A percentile compares a stretch with the other conserved stretches of the same genome.
Evolutionary conservation across 2,329 filamentous ascomycete genomes (phyloP).

Genomic region (Pyricularia sp.): DNA sequence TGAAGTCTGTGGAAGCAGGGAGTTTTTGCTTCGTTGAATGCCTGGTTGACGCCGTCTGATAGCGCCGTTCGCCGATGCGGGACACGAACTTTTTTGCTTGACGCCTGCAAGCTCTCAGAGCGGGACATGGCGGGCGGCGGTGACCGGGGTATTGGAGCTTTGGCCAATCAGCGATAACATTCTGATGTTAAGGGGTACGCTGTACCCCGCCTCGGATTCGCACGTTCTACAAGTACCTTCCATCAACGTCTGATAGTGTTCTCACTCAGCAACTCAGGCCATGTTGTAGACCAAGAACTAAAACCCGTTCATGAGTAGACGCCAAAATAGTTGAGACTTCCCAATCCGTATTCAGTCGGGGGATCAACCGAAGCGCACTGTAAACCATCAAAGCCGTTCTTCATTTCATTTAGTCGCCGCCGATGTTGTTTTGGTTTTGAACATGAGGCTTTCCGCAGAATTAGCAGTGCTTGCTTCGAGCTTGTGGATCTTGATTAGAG

Average conservation of each 20-base stretch:
- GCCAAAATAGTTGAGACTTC: not conserved
- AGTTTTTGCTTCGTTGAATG: not conserved
- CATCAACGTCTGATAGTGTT: not conserved
- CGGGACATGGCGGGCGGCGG: not conserved
- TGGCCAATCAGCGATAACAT: not conserved
- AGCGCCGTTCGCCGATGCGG: slow-evolving; percentile 2
- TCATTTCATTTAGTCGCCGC: not conserved
- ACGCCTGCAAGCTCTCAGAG: slow-evolving; percentile 10
- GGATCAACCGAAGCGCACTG: not conserved
- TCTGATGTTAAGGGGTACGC: not conserved
- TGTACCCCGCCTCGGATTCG: not conserved
- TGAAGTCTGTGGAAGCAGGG: slow-evolving; percentile 5
- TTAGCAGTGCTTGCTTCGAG: not conserved
- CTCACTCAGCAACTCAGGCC: not conserved
- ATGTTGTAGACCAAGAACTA: not conserved
- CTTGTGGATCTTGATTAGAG: not conserved
- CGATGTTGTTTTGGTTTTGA: not conserved
- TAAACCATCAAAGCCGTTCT: not conserved
- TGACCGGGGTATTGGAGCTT: slow-evolving; percentile 4
- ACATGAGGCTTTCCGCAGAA: not conserved
- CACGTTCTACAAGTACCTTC: not conserved
- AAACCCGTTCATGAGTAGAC: not conserved
- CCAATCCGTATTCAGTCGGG: not conserved
- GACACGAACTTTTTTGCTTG: slow-evolving; percentile 17
- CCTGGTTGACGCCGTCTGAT: not conserved